Base-by-base conservation (phyloP, 768 basidiomycete species). In the Rhodotorula graminis region DNA sequence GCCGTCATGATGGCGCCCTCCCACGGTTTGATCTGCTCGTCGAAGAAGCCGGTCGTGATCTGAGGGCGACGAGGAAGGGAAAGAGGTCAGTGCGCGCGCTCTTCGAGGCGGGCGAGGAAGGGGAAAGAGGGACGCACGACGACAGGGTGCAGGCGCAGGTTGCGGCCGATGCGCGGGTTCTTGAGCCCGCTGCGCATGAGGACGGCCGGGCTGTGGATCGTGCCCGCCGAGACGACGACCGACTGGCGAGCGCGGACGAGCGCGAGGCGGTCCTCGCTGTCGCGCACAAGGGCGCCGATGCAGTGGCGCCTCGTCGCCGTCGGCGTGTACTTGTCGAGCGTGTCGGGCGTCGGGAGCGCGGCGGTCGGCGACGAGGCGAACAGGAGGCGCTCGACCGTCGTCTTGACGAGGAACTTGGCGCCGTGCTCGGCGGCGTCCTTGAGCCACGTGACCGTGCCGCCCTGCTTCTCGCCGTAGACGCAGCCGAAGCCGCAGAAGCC, bases 1-100 rank as follows among this genome's bases (percentile, higher is more conserved):
- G 78, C 72, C 29, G 80, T 80, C 72, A 80, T 75, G 73, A 80
- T 79, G 16, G 76, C 67, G 12, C 80, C 80, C 29, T 80, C 74
- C 79, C 77, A 80, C 1, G 80, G 71, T 19, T 71, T 68, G 50
- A 80, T 73, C 21, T 61, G n/a, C n/a, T 76, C 60, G 33, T 77
- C 70, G 68, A 74, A 80, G 67, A 65, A 60, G 12, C 77, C 77
- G 19, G 74, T 74, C 19, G 79, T 77, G 60, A 67, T 63, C 61
- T 67, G 64, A n/a, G 14, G 3, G 21, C 8, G 11, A 29, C 16
- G 19, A 0, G 23, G 23, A 12, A 0, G 14, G 3, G 42, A 19
- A 42, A n/a, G 8, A 14, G 27, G 25, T 3, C 40, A 10, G 29
- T 4, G 7, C 14, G 33, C 2, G 23, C 31, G 7, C 27, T n/a